phyloP scores from a whole-genome alignment of 306 rosid genomes.

The Ormosia semicastrata region DNA sequence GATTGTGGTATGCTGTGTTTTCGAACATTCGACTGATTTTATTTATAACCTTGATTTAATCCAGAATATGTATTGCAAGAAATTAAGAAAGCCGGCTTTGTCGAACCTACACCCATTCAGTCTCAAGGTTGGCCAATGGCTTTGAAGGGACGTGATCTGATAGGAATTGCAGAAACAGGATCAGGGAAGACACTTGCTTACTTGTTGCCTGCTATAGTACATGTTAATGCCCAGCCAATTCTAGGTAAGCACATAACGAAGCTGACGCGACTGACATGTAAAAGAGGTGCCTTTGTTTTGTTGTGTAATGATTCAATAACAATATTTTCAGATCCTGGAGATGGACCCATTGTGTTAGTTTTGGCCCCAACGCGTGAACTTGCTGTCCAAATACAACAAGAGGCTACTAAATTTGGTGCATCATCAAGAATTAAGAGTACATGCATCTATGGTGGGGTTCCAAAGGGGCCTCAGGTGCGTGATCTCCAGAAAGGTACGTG shows the following conservation, averaged over 20 bases:
- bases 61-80: slow-evolving; percentile 90
- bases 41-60: slow-evolving; percentile 1
- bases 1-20: neutral
- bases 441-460: slow-evolving; percentile 98
- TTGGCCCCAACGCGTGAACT: slow-evolving; percentile 99
- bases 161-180: slow-evolving; percentile 98
- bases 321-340: slow-evolving; percentile 77
- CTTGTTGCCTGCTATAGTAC: slow-evolving; percentile 94
- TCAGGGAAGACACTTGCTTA: slow-evolving; percentile 98
- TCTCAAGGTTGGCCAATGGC: slow-evolving; percentile 99
- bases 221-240: slow-evolving; percentile 97
- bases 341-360: slow-evolving; percentile 95
- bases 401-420: slow-evolving; percentile 93
- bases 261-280: neutral
- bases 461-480: slow-evolving; percentile 99
- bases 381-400: slow-evolving; percentile 96
- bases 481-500: slow-evolving; percentile 95
- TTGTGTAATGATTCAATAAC: neutral
- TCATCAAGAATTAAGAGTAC: slow-evolving; percentile 94
- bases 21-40: slow-evolving; percentile 16
- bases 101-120: slow-evolving; percentile 96
- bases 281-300: neutral
- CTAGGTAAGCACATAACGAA: slow-evolving; percentile 49
- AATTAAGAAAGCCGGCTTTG: slow-evolving; percentile 82
- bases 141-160: slow-evolving; percentile 91